These are phyloP conservation scores for Kuraishia ogatae DNA, from an alignment of 805 yeast species.

Conservation along the genomic window DNA sequence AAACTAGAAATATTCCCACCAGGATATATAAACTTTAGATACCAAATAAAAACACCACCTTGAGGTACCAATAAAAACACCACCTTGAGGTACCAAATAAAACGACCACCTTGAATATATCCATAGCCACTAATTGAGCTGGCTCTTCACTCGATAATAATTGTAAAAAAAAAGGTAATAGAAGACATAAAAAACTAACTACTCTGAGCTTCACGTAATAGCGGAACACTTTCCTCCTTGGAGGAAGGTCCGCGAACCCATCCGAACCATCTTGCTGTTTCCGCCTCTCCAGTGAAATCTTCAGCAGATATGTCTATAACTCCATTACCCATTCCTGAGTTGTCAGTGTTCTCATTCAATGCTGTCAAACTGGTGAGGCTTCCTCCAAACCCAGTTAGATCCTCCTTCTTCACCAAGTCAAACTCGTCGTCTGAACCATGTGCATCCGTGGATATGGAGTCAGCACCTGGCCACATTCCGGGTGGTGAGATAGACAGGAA, in stretches of 20 bases:
- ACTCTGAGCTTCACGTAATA: background rate
- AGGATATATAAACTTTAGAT: too few relatives aligned
- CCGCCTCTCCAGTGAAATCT: background rate
- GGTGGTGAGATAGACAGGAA: background rate
- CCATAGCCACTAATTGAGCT: too few relatives aligned
- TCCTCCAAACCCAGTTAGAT: constrained; percentile 5
- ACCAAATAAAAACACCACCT: too few relatives aligned
- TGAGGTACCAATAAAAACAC: too few relatives aligned
- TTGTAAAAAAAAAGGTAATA: too few relatives aligned
- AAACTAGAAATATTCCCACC: too few relatives aligned
- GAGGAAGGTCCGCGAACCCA: background rate
- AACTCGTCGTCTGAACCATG: constrained; percentile 25
- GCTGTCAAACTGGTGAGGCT: background rate
- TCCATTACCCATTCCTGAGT: background rate
- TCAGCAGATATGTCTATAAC: background rate
- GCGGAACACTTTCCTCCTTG: background rate
- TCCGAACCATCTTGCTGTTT: background rate
- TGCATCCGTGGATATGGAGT: constrained; percentile 4
- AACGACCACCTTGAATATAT: too few relatives aligned
- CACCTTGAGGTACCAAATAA: too few relatives aligned
- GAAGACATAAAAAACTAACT: too few relatives aligned
- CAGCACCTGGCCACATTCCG: background rate
- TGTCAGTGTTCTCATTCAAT: background rate
- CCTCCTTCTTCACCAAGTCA: constrained; percentile 34
- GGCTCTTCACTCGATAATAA: too few relatives aligned